A percentile compares a stretch with the other conserved stretches of the same genome.
These are phyloP conservation scores for Ceratocystis harringtonii DNA, from an alignment of 2,329 filamentous ascomycete species.

Conservation along the genomic window DNA sequence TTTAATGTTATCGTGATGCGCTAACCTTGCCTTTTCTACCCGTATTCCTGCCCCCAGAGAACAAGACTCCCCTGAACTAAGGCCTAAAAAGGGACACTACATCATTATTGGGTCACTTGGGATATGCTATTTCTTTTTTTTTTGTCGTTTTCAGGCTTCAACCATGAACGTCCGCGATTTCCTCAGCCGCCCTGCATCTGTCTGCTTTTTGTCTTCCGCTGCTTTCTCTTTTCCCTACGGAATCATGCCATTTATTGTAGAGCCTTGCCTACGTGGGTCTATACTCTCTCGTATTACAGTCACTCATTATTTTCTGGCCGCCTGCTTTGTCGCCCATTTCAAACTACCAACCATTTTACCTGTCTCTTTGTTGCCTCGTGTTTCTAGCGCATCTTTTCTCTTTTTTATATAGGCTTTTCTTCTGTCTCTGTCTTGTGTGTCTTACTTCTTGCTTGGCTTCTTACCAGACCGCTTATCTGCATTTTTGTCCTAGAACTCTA, in stretches of 20 bases:
- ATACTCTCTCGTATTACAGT: neutral
- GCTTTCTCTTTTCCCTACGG: neutral
- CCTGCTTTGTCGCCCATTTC: neutral
- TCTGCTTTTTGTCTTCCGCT: neutral
- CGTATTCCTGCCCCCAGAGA: neutral
- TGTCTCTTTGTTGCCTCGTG: neutral
- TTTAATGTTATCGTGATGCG: no score
- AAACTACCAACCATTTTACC: neutral
- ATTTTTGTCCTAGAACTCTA: no score
- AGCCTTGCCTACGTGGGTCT: neutral
- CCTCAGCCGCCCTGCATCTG: neutral
- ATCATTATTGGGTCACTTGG: no score
- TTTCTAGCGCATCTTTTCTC: no score
- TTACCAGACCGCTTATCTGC: no score
- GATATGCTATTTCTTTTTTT: no score
- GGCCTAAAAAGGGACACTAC: no score
- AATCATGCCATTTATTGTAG: neutral
- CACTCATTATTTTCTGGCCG: neutral
- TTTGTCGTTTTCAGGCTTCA: no score
- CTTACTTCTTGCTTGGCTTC: no score
- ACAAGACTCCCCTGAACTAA: neutral
- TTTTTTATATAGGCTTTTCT: no score
- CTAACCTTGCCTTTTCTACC: no score
- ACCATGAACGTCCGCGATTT: neutral
- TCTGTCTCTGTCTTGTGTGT: no score